Base-by-base conservation (phyloP, 1,284 basidiomycete genomes). In the Austroboletus niveus region DNA sequence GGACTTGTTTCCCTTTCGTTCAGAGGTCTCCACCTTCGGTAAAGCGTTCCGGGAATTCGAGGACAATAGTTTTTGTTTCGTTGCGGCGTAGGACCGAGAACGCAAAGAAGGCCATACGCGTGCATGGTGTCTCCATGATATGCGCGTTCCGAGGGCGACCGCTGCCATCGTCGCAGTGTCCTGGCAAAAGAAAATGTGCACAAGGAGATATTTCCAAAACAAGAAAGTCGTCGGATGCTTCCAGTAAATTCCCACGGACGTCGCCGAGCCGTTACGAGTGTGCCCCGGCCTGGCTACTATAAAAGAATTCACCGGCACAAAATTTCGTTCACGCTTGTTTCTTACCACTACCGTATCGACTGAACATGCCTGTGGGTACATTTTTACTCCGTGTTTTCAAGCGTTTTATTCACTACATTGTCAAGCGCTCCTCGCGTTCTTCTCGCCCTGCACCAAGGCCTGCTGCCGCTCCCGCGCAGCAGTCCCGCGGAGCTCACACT, bases 311-410 rank as follows among this genome's bases (percentile, higher is more conserved):
- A 29, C 7, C 8, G 8, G 10, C 30, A 46, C 45, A 34, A 63
- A 63, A 58, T 57, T 53, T 42, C 49, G 42, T 46, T 2, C 48
- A 54, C 47, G 42, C 57, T 64, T 51, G 27, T 45, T 50, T 57
- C 51, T 55, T 42, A 55, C 57, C 55, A 60, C 59, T 54, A 60
- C 57, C 61, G 17, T 17, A 63, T 63, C 64, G 5, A n/a, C n/a
- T 17, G 35, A 69, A 52, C 60, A 88, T 88, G 86, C 72, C 85
- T 74, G 85, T 87, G 69, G 69, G 85, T 73, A n/a, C 32, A 48
- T 38, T 15, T 15, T 20, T 15, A 1, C 3, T 38, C 17, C 27
- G n/a, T 49, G 9, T 31, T 29, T 42, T 7, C 9, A 39, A 24
- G 22, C 15, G 42, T 59, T 14, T 56, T 8, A 48, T 31, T 57